phyloP scores from a whole-genome alignment of 78 protist species.

The Chrysochromulina parva region DNA sequence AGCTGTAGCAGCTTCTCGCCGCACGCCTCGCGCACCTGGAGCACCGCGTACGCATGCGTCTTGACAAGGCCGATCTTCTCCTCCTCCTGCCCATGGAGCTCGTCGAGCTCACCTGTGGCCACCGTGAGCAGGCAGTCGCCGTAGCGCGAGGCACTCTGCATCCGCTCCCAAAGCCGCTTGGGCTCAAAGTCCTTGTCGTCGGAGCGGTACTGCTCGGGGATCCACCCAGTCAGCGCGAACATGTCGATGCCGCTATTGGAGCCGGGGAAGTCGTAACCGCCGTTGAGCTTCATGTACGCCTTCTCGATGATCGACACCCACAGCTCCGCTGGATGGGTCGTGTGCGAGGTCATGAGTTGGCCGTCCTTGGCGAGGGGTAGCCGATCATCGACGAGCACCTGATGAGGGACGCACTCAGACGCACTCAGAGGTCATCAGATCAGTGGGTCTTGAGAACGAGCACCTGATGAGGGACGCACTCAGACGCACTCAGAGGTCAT shows the following conservation, averaged over 20 bases:
- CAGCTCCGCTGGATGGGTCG: constrained; percentile 27
- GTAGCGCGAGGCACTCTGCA: background rate
- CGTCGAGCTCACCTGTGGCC: background rate
- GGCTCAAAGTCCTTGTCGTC: background rate
- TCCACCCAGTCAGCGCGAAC: constrained; percentile 54
- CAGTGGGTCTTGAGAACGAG: no score
- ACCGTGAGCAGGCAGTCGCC: constrained; percentile 13
- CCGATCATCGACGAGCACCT: constrained; percentile 31
- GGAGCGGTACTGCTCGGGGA: constrained; percentile 35
- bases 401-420: no score
- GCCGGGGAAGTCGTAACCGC: constrained; percentile 54
- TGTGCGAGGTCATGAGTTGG: background rate
- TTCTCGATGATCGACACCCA: constrained; percentile 60
- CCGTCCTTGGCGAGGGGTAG: background rate
- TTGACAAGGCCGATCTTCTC: constrained; percentile 44
- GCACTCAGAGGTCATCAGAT: no score
- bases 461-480: no score
- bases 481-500: no score
- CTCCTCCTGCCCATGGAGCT: background rate
- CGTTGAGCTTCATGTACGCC: constrained; percentile 56
- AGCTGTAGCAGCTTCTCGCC: constrained; percentile 35
- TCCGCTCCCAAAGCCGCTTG: background rate
- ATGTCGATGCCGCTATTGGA: constrained; percentile 33
- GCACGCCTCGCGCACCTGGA: constrained; percentile 8
- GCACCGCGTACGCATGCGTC: constrained; percentile 49